Evolutionary conservation across 257 asterid genomes (phyloP), one percentile per base, ranked within the genome.

Genomic region (Solanum megistacrolobum): DNA sequence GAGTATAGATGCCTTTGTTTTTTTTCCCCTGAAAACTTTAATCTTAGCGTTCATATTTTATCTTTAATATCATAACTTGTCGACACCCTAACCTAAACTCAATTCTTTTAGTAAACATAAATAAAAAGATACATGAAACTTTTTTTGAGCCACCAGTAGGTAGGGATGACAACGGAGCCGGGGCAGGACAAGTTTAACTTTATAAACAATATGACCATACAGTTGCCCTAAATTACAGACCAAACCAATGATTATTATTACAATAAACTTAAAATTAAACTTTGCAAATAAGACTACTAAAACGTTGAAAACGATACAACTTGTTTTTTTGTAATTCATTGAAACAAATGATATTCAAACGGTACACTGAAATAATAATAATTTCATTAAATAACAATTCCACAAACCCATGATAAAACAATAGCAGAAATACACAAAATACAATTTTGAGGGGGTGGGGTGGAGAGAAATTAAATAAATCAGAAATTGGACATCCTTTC

Each of bases 401-500:
- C 60, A 72, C 27, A 48, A 87, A 75, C 27, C 58, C 87, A 87
- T 74, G 62, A 55, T 39, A 18, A 78, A 46, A 78, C 36, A 81
- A 81, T 43, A 79, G 85, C 14, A 71, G 14, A 55, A 88, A 88
- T 34, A 88, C 85, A 84, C 38, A 8, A 65, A 23, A 65, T 60
- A 66, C 79, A 62, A 85, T 36, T 72, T 79, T 27, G 84, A 43
- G 12, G 72, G 36, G 8, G 35, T 12, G 52, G 52, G 52, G 83
- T 21, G 31, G n/a, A 36, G 25, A 58, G 60, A 86, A 62, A 74
- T 74, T 35, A 74, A 58, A 55, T 12, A 36, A 86, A 82, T 66
- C 27, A 41, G 21, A 85, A 76, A 48, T 87, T 72, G 25, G 91
- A 90, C 94, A 92, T 90, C 94, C 93, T 69, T 90, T 92, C 92